These are phyloP conservation scores for Sinapis alba DNA, from an alignment of 441 rosid species.

Conservation along the genomic window DNA sequence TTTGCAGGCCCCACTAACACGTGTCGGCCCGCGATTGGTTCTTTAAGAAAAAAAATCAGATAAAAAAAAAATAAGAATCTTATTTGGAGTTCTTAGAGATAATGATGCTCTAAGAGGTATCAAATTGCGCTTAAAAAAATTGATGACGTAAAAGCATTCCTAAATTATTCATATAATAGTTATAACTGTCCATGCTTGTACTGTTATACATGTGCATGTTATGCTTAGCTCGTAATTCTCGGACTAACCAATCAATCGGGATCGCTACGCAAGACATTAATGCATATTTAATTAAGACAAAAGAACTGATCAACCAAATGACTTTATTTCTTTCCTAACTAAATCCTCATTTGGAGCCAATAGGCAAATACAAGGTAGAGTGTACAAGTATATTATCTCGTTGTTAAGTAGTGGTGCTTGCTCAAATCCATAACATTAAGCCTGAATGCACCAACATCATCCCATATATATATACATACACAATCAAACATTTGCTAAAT, in stretches of 20 bases:
- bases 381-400: conserved; percentile 22
- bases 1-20: too few species aligned
- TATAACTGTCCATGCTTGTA: conserved; percentile 13
- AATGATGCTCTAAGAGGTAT: too few species aligned
- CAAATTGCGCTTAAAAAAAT: conserved; percentile 10
- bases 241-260: conserved; percentile 21
- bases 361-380: conserved; percentile 3
- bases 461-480: conserved; percentile 19
- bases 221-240: conserved; percentile 32
- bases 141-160: conserved; percentile 33
- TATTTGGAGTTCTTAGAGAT: too few species aligned
- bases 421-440: conserved; percentile 25
- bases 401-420: conserved; percentile 22
- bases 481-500: neutral
- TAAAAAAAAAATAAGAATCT: too few species aligned
- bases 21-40: too few species aligned
- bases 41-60: too few species aligned
- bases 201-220: conserved; percentile 26
- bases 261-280: conserved; percentile 19
- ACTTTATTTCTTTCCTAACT: conserved; percentile 7
- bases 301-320: neutral
- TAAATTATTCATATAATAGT: neutral
- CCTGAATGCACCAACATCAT: neutral
- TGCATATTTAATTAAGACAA: too few species aligned
- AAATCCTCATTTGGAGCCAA: neutral